A percentile compares a stretch with the other conserved stretches of the same genome.
phyloP scores from a whole-genome alignment of 2,329 filamentous ascomycete genomes.

The Tolypocladium nubicola region DNA sequence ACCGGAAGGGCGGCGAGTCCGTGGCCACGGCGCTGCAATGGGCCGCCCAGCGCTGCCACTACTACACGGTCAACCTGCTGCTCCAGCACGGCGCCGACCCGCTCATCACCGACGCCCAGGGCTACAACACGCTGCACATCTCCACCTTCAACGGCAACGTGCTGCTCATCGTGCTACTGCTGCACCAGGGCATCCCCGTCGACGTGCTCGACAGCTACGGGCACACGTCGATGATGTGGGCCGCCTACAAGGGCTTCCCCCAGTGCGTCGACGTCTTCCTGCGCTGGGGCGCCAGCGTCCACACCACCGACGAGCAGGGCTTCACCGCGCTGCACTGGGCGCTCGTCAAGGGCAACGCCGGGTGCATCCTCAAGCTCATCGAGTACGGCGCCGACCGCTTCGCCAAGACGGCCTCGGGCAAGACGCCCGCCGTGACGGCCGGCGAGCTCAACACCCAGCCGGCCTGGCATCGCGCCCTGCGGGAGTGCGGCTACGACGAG shows the following conservation, averaged over 20 bases:
- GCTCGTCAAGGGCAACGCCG: conserved; percentile 81
- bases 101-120: conserved; percentile 83
- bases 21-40: conserved; percentile 90
- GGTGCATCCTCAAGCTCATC: conserved; percentile 84
- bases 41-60: conserved; percentile 93
- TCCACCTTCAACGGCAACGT: conserved; percentile 96
- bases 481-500: conserved; percentile 73
- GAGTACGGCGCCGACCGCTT: conserved; percentile 95
- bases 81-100: conserved; percentile 88
- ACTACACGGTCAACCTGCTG: conserved; percentile 90
- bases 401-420: conserved; percentile 78
- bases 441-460: conserved; percentile 78
- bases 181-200: conserved; percentile 92
- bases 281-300: conserved; percentile 90
- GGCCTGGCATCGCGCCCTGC: conserved; percentile 73
- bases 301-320: conserved; percentile 80
- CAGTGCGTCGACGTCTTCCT: conserved; percentile 86
- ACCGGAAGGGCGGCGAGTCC: conserved; percentile 90
- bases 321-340: conserved; percentile 96
- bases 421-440: conserved; percentile 79
- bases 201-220: conserved; percentile 83
- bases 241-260: conserved; percentile 93
- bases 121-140: conserved; percentile 95
- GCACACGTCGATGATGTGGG: conserved; percentile 97
- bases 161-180: conserved; percentile 73